A percentile compares a stretch with the other conserved stretches of the same genome.
Conservation (phyloP, 2,329 filamentous ascomycete genomes). For the Trichoderma sp. region DNA sequence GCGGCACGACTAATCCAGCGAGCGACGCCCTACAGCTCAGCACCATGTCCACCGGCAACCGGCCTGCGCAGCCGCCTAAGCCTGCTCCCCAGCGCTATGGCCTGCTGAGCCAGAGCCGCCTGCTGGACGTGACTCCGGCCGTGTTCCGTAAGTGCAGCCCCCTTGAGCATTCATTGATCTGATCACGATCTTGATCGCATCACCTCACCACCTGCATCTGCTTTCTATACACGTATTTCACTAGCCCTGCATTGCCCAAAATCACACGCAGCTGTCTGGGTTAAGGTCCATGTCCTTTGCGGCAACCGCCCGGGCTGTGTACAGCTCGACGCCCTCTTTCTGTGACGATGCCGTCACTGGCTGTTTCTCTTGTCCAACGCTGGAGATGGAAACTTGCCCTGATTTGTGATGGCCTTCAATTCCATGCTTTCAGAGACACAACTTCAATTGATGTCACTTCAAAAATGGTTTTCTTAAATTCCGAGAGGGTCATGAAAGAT, state of each 20-base stretch:
- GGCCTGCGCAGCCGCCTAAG: constrained; percentile 1
- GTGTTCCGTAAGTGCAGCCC: constrained; percentile 53
- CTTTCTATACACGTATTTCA: not conserved
- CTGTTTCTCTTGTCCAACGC: not conserved
- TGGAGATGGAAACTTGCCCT: not conserved
- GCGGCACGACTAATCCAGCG: not conserved
- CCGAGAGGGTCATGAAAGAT: too few species aligned
- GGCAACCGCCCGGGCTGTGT: constrained; percentile 21
- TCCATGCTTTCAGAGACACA: not conserved
- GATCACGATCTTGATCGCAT: too few species aligned
- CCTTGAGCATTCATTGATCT: too few species aligned
- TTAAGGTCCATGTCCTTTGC: not conserved
- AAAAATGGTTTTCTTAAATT: too few species aligned
- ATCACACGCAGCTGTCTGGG: not conserved
- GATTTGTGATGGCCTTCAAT: constrained; percentile 5
- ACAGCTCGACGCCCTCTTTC: constrained; percentile 22
- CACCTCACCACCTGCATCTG: not conserved
- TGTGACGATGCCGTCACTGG: constrained; percentile 20
- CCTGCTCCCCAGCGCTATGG: constrained; percentile 4
- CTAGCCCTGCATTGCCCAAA: not conserved
- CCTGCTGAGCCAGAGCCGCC: constrained; percentile 5
- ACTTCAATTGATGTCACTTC: not conserved
- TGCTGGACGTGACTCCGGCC: constrained; percentile 18
- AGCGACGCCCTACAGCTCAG: not conserved
- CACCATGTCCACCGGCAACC: constrained; percentile 17